Percentiles rank a stretch among this genome's conserved stretches.
Conservation (phyloP, 768 basidiomycete genomes). For the Pholiota molesta region DNA sequence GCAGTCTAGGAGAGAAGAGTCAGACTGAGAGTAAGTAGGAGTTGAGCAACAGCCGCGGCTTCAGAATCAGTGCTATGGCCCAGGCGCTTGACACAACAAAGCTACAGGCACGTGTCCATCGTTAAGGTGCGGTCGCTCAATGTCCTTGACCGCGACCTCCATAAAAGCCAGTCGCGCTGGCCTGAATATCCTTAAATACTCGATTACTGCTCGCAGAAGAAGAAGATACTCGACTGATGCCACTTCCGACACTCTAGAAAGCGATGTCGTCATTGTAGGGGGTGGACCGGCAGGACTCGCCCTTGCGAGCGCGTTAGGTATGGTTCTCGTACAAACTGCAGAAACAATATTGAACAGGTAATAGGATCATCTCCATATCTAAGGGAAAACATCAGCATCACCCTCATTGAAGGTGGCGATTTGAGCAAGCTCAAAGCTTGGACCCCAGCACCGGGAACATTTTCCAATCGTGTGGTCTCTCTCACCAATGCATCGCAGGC, state of each 20-base stretch:
- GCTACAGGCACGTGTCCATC: slow-evolving; percentile 14
- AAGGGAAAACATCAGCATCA: slow-evolving; percentile 58
- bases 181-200: slow-evolving; percentile 5
- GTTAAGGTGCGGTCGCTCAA: slow-evolving; percentile 1
- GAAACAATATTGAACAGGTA: slow-evolving; percentile 3
- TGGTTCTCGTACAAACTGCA: slow-evolving; percentile 24
- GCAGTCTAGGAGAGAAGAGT: slow-evolving; percentile 4
- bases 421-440: slow-evolving; percentile 70
- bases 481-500: slow-evolving; percentile 74
- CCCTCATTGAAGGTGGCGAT: slow-evolving; percentile 83
- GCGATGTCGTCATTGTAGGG: slow-evolving; percentile 92
- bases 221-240: slow-evolving; percentile 6
- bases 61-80: no score
- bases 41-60: no score
- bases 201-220: background rate
- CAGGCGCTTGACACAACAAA: no score
- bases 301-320: slow-evolving; percentile 85
- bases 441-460: slow-evolving; percentile 55
- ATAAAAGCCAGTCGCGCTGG: slow-evolving; percentile 17
- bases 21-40: background rate
- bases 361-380: slow-evolving; percentile 57
- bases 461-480: slow-evolving; percentile 86
- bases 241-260: slow-evolving; percentile 42
- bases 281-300: slow-evolving; percentile 93
- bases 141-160: slow-evolving; percentile 25